phyloP scores from a whole-genome alignment of 768 basidiomycete species.

The Phanerochaete sordida region DNA sequence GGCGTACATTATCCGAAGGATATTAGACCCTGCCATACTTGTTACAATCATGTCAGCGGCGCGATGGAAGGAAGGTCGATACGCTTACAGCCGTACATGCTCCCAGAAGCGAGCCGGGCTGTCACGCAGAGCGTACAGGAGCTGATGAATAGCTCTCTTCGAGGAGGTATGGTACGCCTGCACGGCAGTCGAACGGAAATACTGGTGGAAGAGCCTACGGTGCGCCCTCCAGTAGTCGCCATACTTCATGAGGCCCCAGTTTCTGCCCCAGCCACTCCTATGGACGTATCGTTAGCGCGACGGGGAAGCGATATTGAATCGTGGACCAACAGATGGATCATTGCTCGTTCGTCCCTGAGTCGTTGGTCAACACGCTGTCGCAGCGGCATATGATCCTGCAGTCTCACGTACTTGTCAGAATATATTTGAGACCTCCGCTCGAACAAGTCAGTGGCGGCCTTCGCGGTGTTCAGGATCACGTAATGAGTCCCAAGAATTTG shows the following conservation, averaged over 20 bases:
- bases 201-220: conserved; percentile 8
- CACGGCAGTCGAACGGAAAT: background rate
- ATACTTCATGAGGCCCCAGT: conserved; percentile 10
- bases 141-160: background rate
- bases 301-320: background rate
- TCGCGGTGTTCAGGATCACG: conserved; percentile 39
- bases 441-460: conserved; percentile 39
- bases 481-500: conserved; percentile 9
- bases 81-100: too few species aligned
- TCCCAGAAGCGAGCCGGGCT: too few species aligned
- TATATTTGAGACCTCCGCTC: conserved; percentile 43
- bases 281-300: background rate
- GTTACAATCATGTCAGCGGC: too few species aligned
- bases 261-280: conserved; percentile 9
- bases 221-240: conserved; percentile 9
- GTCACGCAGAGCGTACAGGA: too few species aligned
- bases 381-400: background rate
- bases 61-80: too few species aligned
- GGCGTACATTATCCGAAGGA: background rate
- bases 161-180: background rate
- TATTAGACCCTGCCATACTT: background rate
- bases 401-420: conserved; percentile 24
- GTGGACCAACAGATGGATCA: background rate
- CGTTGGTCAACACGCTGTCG: conserved; percentile 1
- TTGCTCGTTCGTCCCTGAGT: conserved; percentile 3